Base-by-base conservation (phyloP, 1,284 basidiomycete genomes). In the Takashimella koratensis region DNA sequence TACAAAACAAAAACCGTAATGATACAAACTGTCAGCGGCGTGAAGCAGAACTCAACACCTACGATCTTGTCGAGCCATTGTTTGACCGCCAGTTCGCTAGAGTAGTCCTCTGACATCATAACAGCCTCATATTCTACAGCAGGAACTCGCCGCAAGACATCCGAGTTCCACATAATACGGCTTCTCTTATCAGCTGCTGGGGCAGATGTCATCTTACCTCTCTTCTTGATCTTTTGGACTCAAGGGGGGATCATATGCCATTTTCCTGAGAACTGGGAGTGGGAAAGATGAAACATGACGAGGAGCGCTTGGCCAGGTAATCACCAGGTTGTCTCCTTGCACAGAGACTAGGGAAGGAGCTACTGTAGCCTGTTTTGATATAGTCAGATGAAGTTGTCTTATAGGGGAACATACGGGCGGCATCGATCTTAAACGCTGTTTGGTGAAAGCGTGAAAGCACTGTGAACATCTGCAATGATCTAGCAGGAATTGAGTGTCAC, bases 1-100 rank as follows among this genome's bases (percentile, higher is more conserved):
- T 4, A 97, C 81, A 61, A 97, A 90, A 52, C 86, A 91, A 73
- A 98, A 93, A 0, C 95, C 96, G 67, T 87, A 96, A 40, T 79
- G 79, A 59, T 91, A 82, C 89, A 93, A 61, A n/a, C n/a, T n/a
- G n/a, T n/a, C n/a, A n/a, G n/a, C n/a, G n/a, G n/a, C n/a, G n/a
- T n/a, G n/a, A n/a, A n/a, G n/a, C n/a, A n/a, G n/a, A n/a, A n/a
- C n/a, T n/a, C n/a, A n/a, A n/a, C n/a, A n/a, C 16, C 23, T 60
- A 91, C 92, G 47, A 97, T 83, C 65, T 88, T 87, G 39, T 83
- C 80, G 13, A 97, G 73, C 87, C 92, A 93, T 61, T 86, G 84
- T 65, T 85, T 84, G 3, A 97, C 77, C 0, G 87, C 91, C 26
- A 75, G 62, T 43, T 88, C 86, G 49, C 82, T 81, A 13, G 76